A percentile compares a stretch with the other conserved stretches of the same genome.
These are phyloP conservation scores for Claviceps sp. DNA, from an alignment of 2,329 filamentous ascomycete species.

Conservation along the genomic window DNA sequence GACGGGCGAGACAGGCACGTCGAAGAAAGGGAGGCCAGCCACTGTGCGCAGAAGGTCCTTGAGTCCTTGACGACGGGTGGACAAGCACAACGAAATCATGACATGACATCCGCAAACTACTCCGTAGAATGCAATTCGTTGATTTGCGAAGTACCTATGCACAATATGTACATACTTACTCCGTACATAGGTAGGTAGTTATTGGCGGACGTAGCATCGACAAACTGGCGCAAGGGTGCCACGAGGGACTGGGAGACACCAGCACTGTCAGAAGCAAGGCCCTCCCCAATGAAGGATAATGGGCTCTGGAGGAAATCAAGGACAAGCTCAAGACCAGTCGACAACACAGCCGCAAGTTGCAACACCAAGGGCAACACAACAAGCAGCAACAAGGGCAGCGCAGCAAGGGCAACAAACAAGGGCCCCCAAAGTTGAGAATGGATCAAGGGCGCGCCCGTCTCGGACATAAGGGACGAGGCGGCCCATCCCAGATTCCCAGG, in stretches of 20 bases:
- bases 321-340: background rate
- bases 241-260: conserved; percentile 8
- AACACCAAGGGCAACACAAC: too few relatives aligned
- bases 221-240: conserved; percentile 9
- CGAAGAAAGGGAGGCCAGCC: conserved; percentile 4
- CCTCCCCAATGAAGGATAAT: background rate
- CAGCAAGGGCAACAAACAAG: too few relatives aligned
- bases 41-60: background rate
- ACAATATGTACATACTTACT: too few relatives aligned
- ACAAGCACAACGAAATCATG: too few relatives aligned
- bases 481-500: background rate
- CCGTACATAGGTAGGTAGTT: too few relatives aligned
- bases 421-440: too few relatives aligned
- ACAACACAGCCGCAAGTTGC: too few relatives aligned
- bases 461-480: background rate
- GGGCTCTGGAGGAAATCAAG: background rate
- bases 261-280: background rate
- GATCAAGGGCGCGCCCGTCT: background rate
- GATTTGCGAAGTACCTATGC: too few relatives aligned
- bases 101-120: too few relatives aligned
- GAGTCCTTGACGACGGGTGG: too few relatives aligned
- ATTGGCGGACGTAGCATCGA: conserved; percentile 3
- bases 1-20: conserved; percentile 21
- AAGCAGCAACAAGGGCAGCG: too few relatives aligned
- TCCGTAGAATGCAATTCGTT: background rate